Evolutionary conservation across 164 flowering plant species (phyloP), one percentile per base, ranked within the genome.

Genomic region (Piper betle): DNA sequence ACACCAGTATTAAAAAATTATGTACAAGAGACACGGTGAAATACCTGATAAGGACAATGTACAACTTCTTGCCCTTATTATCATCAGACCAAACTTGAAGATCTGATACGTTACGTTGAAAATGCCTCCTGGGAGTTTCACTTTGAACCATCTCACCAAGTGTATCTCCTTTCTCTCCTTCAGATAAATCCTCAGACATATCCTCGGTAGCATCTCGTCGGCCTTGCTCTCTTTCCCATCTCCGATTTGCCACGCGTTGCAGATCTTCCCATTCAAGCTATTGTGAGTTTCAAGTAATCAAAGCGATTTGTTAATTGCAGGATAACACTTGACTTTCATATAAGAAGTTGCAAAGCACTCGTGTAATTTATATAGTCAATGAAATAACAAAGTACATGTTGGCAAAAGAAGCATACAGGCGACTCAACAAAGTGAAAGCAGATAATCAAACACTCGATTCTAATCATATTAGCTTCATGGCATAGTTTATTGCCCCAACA

Each of bases 11-110:
- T 6, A 6, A 6, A 6, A 6, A 42, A 42, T 6, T 42, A 46
- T 10, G 6, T 46, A 46, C 15, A 15, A 3, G 12, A 46, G 50
- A 46, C 10, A 12, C 50, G 15, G 50, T 37, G 48, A 55, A 54
- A 33, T 68, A 87, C 96, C 97, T 91, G 75, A 91, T 82, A 43
- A 91, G 94, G 53, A 91, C 80, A 58, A 91, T 80, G 60, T 91
- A 91, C 56, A 91, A 91, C 55, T 76, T 84, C 77, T 82, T 91
- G 64, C 83, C 91, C 76, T 81, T 85, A 68, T 86, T 82, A 59
- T 80, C 88, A 42, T 85, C 97, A 0, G 92, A 87, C 96, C 96
- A 88, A 1, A 78, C 82, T 78, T 86, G 91, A 67, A 85, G 66
- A 69, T 74, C 83, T 52, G 95, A 86, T 37, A 71, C 46, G 69